A percentile compares a stretch with the other conserved stretches of the same genome.
Evolutionary conservation across 305 asterid genomes (phyloP).

Genomic region (Caryopteris hybrid): DNA sequence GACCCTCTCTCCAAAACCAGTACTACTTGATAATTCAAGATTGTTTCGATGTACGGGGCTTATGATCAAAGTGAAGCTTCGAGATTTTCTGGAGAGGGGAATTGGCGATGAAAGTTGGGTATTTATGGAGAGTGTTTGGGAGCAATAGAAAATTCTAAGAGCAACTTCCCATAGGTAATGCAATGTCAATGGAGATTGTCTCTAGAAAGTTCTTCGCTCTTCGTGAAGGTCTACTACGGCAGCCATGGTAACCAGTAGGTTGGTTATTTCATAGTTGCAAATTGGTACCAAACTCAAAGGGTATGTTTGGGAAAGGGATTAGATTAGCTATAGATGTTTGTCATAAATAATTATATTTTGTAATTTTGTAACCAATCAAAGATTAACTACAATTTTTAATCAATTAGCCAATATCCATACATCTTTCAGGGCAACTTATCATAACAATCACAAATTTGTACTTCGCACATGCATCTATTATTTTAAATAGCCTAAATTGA

Average conservation of each 20-base stretch:
- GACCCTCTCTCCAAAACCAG: background rate
- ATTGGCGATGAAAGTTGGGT: background rate
- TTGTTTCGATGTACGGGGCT: background rate
- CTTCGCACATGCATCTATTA: too few relatives aligned
- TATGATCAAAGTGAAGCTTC: background rate
- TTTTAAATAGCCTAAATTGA: too few relatives aligned
- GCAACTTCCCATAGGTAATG: background rate
- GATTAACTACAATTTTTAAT: too few relatives aligned
- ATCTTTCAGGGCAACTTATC: too few relatives aligned
- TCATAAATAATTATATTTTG: too few relatives aligned
- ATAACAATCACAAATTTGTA: too few relatives aligned
- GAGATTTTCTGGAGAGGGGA: background rate
- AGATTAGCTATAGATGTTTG: too few relatives aligned
- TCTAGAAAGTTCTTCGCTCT: constrained; percentile 18
- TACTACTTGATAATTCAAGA: background rate
- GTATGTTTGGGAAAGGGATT: too few relatives aligned
- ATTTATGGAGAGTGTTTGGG: background rate
- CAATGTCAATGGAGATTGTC: background rate
- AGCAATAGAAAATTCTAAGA: background rate
- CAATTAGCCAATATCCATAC: too few relatives aligned
- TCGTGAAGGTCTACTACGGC: background rate
- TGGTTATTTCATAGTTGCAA: background rate
- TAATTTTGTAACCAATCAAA: too few relatives aligned
- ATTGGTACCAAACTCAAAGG: too few relatives aligned
- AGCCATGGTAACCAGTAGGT: background rate